These are phyloP conservation scores for Diplogelasinospora grovesii DNA, from an alignment of 495 filamentous ascomycete species.

Conservation along the genomic window DNA sequence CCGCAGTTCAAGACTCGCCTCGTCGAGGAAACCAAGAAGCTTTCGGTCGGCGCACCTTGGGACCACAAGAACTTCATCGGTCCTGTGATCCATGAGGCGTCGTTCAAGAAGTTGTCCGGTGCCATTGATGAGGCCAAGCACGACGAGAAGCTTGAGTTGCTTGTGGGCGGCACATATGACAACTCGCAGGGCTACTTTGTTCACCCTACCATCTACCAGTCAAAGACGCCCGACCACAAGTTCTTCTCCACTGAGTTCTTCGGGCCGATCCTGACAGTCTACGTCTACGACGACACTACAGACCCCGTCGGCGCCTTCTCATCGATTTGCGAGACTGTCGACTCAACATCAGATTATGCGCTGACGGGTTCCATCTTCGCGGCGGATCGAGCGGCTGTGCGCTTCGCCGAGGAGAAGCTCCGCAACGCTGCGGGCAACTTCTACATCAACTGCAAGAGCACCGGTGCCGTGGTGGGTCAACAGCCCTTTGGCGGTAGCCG, in stretches of 20 bases:
- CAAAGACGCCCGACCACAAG: conserved; percentile 53
- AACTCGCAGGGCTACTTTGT: conserved; percentile 63
- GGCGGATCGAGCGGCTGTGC: conserved; percentile 58
- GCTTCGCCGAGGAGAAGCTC: conserved; percentile 63
- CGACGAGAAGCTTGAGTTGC: conserved; percentile 55
- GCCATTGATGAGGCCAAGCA: conserved; percentile 63
- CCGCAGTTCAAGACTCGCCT: conserved; percentile 57
- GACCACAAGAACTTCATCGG: conserved; percentile 67
- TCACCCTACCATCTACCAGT: conserved; percentile 63
- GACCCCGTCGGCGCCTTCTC: conserved; percentile 50
- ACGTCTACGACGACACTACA: conserved; percentile 63
- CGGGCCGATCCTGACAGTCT: conserved; percentile 61
- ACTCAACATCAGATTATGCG: conserved; percentile 65
- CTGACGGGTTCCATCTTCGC: conserved; percentile 79
- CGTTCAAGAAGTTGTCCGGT: conserved; percentile 62
- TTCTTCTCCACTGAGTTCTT: conserved; percentile 71
- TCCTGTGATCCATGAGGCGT: conserved; percentile 66
- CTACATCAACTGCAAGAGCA: conserved; percentile 91
- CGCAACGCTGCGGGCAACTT: conserved; percentile 80
- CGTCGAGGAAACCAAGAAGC: conserved; percentile 55
- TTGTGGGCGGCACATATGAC: conserved; percentile 66
- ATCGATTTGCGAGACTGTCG: conserved; percentile 49
- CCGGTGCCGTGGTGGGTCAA: conserved; percentile 86
- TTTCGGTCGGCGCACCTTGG: conserved; percentile 63
- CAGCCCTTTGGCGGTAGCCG: conserved; percentile 85